Percentiles rank a stretch among this genome's conserved stretches.
Conservation (phyloP, 192 early-diverging fungal species). For the Dissophora ornata region DNA sequence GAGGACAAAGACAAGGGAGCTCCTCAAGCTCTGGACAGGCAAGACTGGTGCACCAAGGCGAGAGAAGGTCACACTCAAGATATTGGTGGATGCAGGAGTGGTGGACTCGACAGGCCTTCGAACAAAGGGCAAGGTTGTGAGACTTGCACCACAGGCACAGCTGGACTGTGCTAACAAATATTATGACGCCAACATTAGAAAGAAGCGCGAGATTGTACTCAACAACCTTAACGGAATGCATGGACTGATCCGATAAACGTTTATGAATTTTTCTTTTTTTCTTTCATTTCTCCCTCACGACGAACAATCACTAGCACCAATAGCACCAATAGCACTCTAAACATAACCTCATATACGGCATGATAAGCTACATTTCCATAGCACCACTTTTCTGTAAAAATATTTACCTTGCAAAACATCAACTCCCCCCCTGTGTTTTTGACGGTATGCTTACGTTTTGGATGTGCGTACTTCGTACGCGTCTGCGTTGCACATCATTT, state of each 20-base stretch:
- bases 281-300: background rate
- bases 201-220: constrained; percentile 37
- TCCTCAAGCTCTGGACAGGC: constrained; percentile 49
- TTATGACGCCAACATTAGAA: constrained; percentile 38
- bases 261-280: background rate
- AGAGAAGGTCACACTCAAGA: constrained; percentile 36
- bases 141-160: constrained; percentile 20
- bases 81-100: constrained; percentile 35
- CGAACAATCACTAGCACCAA: no score
- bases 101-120: constrained; percentile 26
- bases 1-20: constrained; percentile 47
- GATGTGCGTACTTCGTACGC: no score
- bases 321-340: no score
- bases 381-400: no score
- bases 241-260: constrained; percentile 13
- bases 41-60: constrained; percentile 26
- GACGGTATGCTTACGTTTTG: no score
- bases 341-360: no score
- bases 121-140: constrained; percentile 19
- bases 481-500: no score
- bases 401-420: no score
- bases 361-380: no score
- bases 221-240: constrained; percentile 14
- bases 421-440: no score
- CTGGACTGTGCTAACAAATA: constrained; percentile 34